A percentile compares a stretch with the other conserved stretches of the same genome.
These are phyloP conservation scores for Penicillium brevicompactum DNA, from an alignment of 2,329 filamentous ascomycete species.

Conservation along the genomic window DNA sequence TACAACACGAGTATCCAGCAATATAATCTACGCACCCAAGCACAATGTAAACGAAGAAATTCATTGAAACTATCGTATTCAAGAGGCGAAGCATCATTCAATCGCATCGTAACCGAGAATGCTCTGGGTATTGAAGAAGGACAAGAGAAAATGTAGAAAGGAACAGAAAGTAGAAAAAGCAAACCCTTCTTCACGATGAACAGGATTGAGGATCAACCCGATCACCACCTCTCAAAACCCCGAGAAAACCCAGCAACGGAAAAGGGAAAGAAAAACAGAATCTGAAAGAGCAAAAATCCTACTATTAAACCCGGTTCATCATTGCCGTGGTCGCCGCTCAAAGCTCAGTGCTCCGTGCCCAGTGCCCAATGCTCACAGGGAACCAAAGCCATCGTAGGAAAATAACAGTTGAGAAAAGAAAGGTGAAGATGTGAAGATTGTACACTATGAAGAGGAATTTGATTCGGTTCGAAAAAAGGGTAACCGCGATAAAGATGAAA, in stretches of 20 bases:
- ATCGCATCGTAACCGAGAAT: not conserved
- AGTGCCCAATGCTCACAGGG: not conserved
- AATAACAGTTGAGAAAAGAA: conserved; percentile 5
- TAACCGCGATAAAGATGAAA: conserved; percentile 16
- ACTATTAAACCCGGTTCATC: not conserved
- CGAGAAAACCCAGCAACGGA: not conserved
- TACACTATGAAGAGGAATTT: conserved; percentile 33
- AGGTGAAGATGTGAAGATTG: conserved; percentile 27
- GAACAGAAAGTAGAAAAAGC: not conserved
- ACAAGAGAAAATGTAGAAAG: not conserved
- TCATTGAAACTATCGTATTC: not conserved
- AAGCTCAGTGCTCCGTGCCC: not conserved
- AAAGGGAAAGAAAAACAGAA: not conserved
- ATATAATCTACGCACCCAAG: not conserved
- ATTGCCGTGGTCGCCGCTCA: not conserved
- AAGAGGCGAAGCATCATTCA: conserved; percentile 3
- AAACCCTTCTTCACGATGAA: not conserved
- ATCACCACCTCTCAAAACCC: not conserved
- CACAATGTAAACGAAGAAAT: not conserved
- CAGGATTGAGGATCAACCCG: not conserved
- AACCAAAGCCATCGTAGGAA: not conserved
- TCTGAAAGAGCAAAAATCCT: not conserved
- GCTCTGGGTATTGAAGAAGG: conserved; percentile 12
- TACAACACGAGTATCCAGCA: not conserved
- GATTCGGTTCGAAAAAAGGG: conserved; percentile 19